A percentile compares a stretch with the other conserved stretches of the same genome.
These are phyloP conservation scores for Cadophora sp. DNA, from an alignment of 2,329 filamentous ascomycete genomes.

Conservation along the genomic window DNA sequence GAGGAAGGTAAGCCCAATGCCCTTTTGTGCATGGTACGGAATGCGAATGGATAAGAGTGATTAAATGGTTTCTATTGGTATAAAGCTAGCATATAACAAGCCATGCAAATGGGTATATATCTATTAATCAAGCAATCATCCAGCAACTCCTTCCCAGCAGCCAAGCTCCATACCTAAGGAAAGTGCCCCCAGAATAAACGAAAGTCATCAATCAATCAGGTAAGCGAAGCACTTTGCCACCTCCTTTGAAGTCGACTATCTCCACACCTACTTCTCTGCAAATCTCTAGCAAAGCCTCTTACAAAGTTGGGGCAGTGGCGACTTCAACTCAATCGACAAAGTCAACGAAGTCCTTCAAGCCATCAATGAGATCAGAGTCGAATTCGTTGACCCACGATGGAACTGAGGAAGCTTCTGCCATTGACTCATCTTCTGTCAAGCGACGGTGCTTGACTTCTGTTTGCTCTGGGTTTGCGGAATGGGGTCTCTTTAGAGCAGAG, in stretches of 20 bases:
- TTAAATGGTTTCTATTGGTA: not conserved
- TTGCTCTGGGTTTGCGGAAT: slow-evolving; percentile 25
- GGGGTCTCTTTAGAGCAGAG: slow-evolving; percentile 28
- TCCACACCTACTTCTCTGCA: not conserved
- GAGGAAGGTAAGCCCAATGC: no score
- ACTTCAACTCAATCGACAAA: slow-evolving; percentile 26
- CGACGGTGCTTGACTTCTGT: slow-evolving; percentile 33
- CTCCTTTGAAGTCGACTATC: no score
- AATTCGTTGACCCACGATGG: slow-evolving; percentile 46
- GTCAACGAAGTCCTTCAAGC: slow-evolving; percentile 44
- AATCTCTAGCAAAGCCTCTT: not conserved
- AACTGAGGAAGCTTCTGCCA: slow-evolving; percentile 22
- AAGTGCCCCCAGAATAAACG: not conserved
- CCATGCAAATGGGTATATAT: slow-evolving; percentile 10
- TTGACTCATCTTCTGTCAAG: slow-evolving; percentile 21
- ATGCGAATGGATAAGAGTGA: not conserved
- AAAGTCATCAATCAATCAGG: not conserved
- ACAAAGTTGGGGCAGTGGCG: not conserved
- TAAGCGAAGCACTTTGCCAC: not conserved
- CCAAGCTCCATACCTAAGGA: not conserved
- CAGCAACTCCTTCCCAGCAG: not conserved
- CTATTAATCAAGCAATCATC: not conserved
- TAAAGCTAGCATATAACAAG: not conserved
- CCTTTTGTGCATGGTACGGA: not conserved
- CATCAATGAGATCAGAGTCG: slow-evolving; percentile 44